Base-by-base conservation (phyloP, 371 early-diverging fungal species). In the Amoeboradix gromovi region DNA sequence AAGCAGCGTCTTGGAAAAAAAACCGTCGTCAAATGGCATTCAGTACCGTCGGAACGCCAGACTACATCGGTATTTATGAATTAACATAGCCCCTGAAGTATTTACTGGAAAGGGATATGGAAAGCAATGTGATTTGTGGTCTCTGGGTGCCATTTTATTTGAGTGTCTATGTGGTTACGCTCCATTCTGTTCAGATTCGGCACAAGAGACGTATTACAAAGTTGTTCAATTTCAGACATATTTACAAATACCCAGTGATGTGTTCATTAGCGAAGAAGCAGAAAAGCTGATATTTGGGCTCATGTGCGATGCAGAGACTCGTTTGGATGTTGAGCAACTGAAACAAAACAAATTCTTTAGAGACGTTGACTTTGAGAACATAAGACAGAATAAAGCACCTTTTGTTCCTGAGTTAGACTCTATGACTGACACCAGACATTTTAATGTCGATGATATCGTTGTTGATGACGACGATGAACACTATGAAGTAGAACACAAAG, bases 71-170 rank as follows among this genome's bases (percentile, higher is more conserved):
- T 22, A 92, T 94, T 16, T 95, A 95, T 48, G n/a, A 67, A 27
- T 30, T 30, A 30, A 28, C 16, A 27, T 31, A 0, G 79, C 77
- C 29, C 78, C 77, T 85, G 78, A 91, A 87, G 87, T 93, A 69
- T 93, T 94, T 74, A 74, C 86, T 73, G 87, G 88, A 68, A 84
- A 86, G 68, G 93, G 98, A 0, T 98, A 98, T 79, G 89, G 91
- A 66, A 88, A 91, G 75, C 90, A 89, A 66, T 93, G 92, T 74
- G 99, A 99, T 81, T 94, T 94, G 89, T 99, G 99, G 99, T 89
- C 93, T 1, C 76, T 98, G 1, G 99, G 98, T 1, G 92, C 95
- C 0, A 91, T 97, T 72, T 87, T 97, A 84, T 98, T 88, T 76
- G 98, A 98, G 76, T 86, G 95, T 71, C 79, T 95, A 66, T 87